A percentile compares a stretch with the other conserved stretches of the same genome.
phyloP scores from a whole-genome alignment of 2,329 filamentous ascomycete species.

The Zarea fungicola region DNA sequence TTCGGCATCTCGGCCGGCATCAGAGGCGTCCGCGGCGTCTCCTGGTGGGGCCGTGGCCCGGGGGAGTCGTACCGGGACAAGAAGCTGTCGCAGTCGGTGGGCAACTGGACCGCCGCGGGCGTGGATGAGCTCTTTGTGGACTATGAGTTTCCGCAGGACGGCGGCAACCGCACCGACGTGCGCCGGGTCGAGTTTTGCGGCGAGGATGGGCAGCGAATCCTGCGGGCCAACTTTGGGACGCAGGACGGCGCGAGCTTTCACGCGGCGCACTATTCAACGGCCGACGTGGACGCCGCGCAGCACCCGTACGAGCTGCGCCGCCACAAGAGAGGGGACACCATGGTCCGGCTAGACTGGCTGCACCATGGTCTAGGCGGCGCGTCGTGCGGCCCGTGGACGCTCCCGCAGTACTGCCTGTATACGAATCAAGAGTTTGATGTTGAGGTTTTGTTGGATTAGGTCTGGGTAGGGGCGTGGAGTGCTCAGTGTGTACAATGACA shows the following conservation, averaged over 20 bases:
- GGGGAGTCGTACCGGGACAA: constrained; percentile 63
- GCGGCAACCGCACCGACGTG: constrained; percentile 59
- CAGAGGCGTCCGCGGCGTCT: constrained; percentile 31
- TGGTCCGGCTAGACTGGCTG: constrained; percentile 54
- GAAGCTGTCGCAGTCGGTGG: constrained; percentile 55
- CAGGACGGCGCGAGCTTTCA: constrained; percentile 50
- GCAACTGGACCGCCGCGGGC: constrained; percentile 39
- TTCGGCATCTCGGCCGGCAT: constrained; percentile 53
- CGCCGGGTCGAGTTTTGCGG: constrained; percentile 50
- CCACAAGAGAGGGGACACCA: constrained; percentile 42
- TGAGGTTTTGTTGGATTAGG: constrained; percentile 40
- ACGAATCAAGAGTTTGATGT: constrained; percentile 37
- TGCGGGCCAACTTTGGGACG: constrained; percentile 42
- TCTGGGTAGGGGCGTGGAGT: no score
- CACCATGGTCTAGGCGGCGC: constrained; percentile 60
- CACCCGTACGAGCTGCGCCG: constrained; percentile 58
- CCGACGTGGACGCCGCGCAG: constrained; percentile 46
- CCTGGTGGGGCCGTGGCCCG: constrained; percentile 65
- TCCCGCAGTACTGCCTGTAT: constrained; percentile 42
- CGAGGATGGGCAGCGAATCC: constrained; percentile 27
- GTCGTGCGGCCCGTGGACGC: constrained; percentile 54
- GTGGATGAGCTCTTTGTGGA: constrained; percentile 51
- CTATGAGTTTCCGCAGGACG: constrained; percentile 66
- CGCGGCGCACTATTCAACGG: constrained; percentile 48
- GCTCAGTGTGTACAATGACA: no score